phyloP scores from a whole-genome alignment of 108 stramenopile genomes.

The Cyclotella atomus region DNA sequence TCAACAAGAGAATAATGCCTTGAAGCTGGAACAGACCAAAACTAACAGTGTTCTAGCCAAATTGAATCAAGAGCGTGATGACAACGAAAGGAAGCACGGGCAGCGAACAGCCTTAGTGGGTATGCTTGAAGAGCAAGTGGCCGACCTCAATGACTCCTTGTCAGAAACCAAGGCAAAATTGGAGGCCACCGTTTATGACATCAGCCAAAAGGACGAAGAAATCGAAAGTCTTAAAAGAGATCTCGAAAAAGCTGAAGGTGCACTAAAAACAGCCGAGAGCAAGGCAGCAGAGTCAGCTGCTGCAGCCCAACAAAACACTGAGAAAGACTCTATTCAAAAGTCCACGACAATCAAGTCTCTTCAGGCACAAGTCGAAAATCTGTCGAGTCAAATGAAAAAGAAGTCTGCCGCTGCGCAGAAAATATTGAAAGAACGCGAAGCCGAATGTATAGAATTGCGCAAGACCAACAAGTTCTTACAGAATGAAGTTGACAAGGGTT shows the following conservation, averaged over 20 bases:
- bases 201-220: constrained; percentile 75
- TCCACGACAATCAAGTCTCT: constrained; percentile 63
- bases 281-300: constrained; percentile 59
- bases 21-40: constrained; percentile 82
- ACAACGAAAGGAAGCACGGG: constrained; percentile 79
- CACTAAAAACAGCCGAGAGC: constrained; percentile 55
- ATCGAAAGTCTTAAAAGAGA: constrained; percentile 52
- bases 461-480: constrained; percentile 77
- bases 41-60: constrained; percentile 67
- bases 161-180: constrained; percentile 74
- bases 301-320: constrained; percentile 59
- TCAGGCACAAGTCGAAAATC: constrained; percentile 69
- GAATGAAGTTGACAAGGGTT: constrained; percentile 86
- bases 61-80: constrained; percentile 83
- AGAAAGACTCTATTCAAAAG: constrained; percentile 46
- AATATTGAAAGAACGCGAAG: constrained; percentile 77
- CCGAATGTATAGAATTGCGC: constrained; percentile 72
- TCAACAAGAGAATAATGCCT: constrained; percentile 73
- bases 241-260: constrained; percentile 53
- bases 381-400: constrained; percentile 83
- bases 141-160: constrained; percentile 84
- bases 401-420: constrained; percentile 88
- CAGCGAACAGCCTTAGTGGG: constrained; percentile 89
- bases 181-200: constrained; percentile 77
- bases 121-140: constrained; percentile 85